phyloP scores from a whole-genome alignment of 2,329 filamentous ascomycete genomes.

The Phoma herbarum region DNA sequence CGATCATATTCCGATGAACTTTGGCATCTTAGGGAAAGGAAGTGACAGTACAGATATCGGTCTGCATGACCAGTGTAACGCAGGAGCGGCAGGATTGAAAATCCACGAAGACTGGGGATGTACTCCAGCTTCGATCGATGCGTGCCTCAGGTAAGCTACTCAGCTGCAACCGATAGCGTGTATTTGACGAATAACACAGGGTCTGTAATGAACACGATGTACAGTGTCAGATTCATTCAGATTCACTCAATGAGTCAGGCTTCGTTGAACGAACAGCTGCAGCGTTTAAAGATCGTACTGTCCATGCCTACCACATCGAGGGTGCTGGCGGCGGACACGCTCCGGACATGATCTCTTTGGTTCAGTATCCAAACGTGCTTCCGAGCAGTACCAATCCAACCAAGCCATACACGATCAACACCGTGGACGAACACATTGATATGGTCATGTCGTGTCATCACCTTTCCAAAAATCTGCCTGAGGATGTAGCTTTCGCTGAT shows the following conservation, averaged over 20 bases:
- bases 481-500: constrained; percentile 95
- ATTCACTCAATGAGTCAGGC: constrained; percentile 96
- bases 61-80: constrained; percentile 79
- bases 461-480: constrained; percentile 87
- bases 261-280: constrained; percentile 91
- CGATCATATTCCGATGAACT: constrained; percentile 82
- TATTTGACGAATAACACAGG: too few relatives aligned
- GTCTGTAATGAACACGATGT: constrained; percentile 93
- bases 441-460: constrained; percentile 99
- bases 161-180: too few relatives aligned
- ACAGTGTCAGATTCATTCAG: constrained; percentile 93
- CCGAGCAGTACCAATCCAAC: constrained; percentile 94
- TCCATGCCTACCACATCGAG: constrained; percentile 97
- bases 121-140: constrained; percentile 90
- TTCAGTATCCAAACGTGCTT: constrained; percentile 86
- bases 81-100: constrained; percentile 89
- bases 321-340: constrained; percentile 94
- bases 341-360: constrained; percentile 93
- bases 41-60: constrained; percentile 79
- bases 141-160: too few relatives aligned
- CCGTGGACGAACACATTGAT: constrained; percentile 93
- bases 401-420: constrained; percentile 88
- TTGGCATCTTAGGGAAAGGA: constrained; percentile 92
- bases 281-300: constrained; percentile 83
- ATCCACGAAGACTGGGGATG: constrained; percentile 96